These are phyloP conservation scores for Isoetes taiwanensis DNA, from an alignment of 75 land plant genomes.

Conservation along the genomic window DNA sequence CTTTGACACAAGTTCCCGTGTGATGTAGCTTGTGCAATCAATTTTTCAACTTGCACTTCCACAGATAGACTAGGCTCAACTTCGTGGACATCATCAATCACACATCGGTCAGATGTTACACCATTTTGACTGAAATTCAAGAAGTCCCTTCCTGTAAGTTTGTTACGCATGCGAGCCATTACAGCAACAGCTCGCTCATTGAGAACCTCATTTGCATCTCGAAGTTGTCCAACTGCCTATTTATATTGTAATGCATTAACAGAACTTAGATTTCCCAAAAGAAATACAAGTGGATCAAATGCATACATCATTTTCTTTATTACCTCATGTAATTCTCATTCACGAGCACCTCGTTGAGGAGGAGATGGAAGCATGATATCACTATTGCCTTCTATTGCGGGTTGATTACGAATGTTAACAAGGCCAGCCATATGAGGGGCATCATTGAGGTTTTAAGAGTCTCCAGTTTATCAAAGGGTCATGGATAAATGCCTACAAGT, in stretches of 20 bases:
- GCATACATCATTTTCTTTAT: too few relatives aligned
- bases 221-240: constrained; percentile 7
- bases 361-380: background rate
- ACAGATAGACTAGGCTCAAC: background rate
- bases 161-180: background rate
- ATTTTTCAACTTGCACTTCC: background rate
- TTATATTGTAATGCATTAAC: too few relatives aligned
- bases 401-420: background rate
- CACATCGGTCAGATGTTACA: background rate
- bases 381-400: background rate
- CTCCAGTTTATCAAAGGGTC: constrained; percentile 8
- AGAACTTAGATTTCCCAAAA: too few relatives aligned
- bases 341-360: background rate
- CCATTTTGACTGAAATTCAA: too few relatives aligned
- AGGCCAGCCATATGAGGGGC: background rate
- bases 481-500: background rate
- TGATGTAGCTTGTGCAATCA: constrained; percentile 1
- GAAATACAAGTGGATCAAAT: too few relatives aligned
- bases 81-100: too few relatives aligned
- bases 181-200: constrained; percentile 1
- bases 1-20: constrained; percentile 2
- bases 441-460: constrained; percentile 1
- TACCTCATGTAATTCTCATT: background rate
- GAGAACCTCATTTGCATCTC: constrained; percentile 7
- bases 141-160: background rate